These are phyloP conservation scores for Cladosporium cucumerinum DNA, from an alignment of 2,329 filamentous ascomycete species.

Conservation along the genomic window DNA sequence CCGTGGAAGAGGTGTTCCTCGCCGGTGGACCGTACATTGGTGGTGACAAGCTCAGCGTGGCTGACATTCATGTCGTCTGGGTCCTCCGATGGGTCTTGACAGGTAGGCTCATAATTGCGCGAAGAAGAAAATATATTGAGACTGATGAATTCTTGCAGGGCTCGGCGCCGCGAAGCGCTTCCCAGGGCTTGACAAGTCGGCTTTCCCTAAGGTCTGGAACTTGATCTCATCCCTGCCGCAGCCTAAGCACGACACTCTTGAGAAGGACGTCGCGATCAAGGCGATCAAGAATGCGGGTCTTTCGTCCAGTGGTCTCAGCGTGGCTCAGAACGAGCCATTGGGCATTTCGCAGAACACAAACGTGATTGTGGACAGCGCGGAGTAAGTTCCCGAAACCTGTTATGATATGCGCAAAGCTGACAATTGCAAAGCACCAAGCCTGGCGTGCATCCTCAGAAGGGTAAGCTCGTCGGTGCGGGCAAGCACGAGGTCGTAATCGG, in stretches of 20 bases:
- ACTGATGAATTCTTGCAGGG: neutral
- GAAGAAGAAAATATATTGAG: neutral
- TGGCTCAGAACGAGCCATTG: neutral
- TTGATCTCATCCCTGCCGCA: constrained; percentile 17
- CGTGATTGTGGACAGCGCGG: constrained; percentile 16
- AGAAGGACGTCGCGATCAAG: constrained; percentile 17
- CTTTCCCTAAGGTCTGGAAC: constrained; percentile 19
- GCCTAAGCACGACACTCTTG: constrained; percentile 17
- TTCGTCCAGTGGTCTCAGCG: neutral
- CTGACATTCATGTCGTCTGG: constrained; percentile 23
- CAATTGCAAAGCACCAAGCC: constrained; percentile 19
- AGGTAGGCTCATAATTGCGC: neutral
- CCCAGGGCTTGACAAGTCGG: neutral
- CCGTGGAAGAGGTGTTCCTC: constrained; percentile 24
- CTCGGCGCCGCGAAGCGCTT: neutral
- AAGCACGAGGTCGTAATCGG: constrained; percentile 29
- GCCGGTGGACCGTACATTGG: constrained; percentile 24
- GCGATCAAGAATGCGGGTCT: constrained; percentile 20
- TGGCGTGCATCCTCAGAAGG: constrained; percentile 29
- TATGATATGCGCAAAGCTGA: constrained; percentile 5
- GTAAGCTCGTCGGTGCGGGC: constrained; percentile 29
- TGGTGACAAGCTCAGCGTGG: constrained; percentile 19
- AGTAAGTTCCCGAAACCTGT: constrained; percentile 3
- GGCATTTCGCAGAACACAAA: constrained; percentile 18
- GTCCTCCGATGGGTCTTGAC: constrained; percentile 1